A percentile compares a stretch with the other conserved stretches of the same genome.
phyloP scores from a whole-genome alignment of 2,329 filamentous ascomycete genomes.

The Beauveria sp. region DNA sequence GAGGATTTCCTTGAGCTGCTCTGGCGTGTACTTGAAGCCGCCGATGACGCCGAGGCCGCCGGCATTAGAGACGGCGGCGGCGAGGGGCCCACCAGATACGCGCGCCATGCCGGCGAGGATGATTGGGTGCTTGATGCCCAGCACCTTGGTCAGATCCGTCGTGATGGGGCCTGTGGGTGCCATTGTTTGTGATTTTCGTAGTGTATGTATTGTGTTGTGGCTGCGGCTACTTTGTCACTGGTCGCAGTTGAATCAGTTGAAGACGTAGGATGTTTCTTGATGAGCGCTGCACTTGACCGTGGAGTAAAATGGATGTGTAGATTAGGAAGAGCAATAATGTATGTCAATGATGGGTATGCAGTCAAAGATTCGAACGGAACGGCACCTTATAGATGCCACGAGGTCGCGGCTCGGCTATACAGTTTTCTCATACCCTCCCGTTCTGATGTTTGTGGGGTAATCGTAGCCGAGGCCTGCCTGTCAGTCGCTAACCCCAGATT shows the following conservation, averaged over 20 bases:
- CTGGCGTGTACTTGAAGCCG: conserved; percentile 63
- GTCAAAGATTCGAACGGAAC: neutral
- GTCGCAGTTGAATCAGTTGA: neutral
- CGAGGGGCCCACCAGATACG: conserved; percentile 71
- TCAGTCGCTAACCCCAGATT: conserved; percentile 1
- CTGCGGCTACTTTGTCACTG: too few relatives aligned
- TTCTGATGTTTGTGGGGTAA: conserved; percentile 1
- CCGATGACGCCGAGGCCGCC: conserved; percentile 75
- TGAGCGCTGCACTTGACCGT: neutral
- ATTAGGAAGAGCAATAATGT: too few relatives aligned
- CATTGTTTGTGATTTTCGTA: neutral
- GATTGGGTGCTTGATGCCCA: conserved; percentile 81
- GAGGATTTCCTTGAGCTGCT: conserved; percentile 71
- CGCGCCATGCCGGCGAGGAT: conserved; percentile 91
- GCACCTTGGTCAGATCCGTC: conserved; percentile 70
- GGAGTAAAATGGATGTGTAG: too few relatives aligned
- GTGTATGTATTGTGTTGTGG: neutral
- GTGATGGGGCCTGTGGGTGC: conserved; percentile 47
- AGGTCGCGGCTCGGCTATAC: neutral
- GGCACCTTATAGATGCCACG: neutral
- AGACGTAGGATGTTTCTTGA: neutral
- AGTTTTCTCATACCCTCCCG: neutral
- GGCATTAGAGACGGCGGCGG: conserved; percentile 81
- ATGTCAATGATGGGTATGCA: too few relatives aligned
- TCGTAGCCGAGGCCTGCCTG: neutral